A percentile compares a stretch with the other conserved stretches of the same genome.
Evolutionary conservation across 352 stramenopile genomes (phyloP).

Genomic region (Phytophthora melonis): DNA sequence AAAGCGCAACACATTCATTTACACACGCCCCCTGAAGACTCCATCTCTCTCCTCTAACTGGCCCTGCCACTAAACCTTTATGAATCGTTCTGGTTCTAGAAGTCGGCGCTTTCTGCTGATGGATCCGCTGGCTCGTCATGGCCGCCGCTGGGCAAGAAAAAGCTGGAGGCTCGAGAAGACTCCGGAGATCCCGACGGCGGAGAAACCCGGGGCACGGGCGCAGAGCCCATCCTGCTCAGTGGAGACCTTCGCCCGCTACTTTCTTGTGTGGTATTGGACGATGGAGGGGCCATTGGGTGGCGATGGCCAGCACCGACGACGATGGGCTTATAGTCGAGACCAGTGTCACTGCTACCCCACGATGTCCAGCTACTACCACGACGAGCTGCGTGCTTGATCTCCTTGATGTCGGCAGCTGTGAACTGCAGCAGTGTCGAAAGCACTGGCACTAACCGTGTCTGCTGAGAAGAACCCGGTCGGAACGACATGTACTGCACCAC

Average conservation of each 20-base stretch:
- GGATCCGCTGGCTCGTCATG: conserved; percentile 41
- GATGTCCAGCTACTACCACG: conserved; percentile 77
- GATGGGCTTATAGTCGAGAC: conserved; percentile 76
- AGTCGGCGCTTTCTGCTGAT: conserved; percentile 71
- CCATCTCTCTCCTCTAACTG: neutral
- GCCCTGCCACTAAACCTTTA: neutral
- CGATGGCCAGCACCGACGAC: conserved; percentile 41
- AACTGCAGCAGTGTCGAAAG: conserved; percentile 90
- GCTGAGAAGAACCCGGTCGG: conserved; percentile 81
- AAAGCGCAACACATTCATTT: conserved; percentile 39
- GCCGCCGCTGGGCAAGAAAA: conserved; percentile 58
- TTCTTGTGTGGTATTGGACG: conserved; percentile 19
- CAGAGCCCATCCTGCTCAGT: conserved; percentile 26
- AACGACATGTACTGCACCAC: conserved; percentile 93
- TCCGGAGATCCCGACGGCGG: conserved; percentile 18
- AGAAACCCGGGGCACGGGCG: conserved; percentile 23
- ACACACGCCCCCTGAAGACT: conserved; percentile 19
- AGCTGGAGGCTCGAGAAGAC: conserved; percentile 62
- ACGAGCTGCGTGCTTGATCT: conserved; percentile 74
- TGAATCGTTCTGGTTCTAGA: conserved; percentile 40
- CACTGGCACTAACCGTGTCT: conserved; percentile 79
- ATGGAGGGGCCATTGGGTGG: conserved; percentile 35
- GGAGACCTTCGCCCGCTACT: conserved; percentile 26
- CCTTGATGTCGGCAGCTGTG: conserved; percentile 72
- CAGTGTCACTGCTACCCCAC: conserved; percentile 56